Conservation (phyloP, 768 basidiomycete species). For the Mycena filopes region DNA sequence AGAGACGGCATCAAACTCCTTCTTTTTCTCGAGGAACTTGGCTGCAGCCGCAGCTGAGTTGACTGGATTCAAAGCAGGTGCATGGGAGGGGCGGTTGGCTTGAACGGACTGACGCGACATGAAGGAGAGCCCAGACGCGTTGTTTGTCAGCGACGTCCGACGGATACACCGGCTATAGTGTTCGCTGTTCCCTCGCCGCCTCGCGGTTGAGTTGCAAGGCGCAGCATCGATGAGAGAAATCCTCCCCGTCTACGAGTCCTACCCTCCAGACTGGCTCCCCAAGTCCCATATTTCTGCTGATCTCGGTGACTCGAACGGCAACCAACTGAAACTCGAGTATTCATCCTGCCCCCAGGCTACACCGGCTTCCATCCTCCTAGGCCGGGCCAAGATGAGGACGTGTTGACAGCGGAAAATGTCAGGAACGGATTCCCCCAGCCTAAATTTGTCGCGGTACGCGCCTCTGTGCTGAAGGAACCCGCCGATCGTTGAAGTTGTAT, state of each 20-base stretch:
- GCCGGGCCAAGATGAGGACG: conserved; percentile 79
- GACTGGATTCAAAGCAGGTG: conserved; percentile 46
- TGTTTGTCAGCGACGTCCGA: conserved; percentile 6
- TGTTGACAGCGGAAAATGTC: conserved; percentile 70
- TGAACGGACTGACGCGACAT: conserved; percentile 64
- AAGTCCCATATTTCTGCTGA: conserved; percentile 73
- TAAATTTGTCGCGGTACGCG: conserved; percentile 67
- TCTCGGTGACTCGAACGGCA: conserved; percentile 61
- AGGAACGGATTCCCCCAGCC: conserved; percentile 70
- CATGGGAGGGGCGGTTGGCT: conserved; percentile 61
- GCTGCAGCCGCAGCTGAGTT: conserved; percentile 60
- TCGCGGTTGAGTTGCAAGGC: conserved; percentile 29
- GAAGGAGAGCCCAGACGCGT: conserved; percentile 11
- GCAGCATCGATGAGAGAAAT: conserved; percentile 11
- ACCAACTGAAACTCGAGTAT: background rate
- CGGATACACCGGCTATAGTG: conserved; percentile 1
- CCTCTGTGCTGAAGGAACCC: background rate
- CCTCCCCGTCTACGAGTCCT: conserved; percentile 69
- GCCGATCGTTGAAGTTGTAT: background rate
- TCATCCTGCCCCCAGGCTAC: conserved; percentile 61
- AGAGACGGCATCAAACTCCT: conserved; percentile 79
- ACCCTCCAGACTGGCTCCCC: conserved; percentile 81
- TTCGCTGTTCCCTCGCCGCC: conserved; percentile 10
- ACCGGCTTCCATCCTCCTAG: conserved; percentile 81
- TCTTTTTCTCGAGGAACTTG: conserved; percentile 81